Evolutionary conservation across 805 yeast species (phyloP).

Genomic region (Lachancea mirantina): DNA sequence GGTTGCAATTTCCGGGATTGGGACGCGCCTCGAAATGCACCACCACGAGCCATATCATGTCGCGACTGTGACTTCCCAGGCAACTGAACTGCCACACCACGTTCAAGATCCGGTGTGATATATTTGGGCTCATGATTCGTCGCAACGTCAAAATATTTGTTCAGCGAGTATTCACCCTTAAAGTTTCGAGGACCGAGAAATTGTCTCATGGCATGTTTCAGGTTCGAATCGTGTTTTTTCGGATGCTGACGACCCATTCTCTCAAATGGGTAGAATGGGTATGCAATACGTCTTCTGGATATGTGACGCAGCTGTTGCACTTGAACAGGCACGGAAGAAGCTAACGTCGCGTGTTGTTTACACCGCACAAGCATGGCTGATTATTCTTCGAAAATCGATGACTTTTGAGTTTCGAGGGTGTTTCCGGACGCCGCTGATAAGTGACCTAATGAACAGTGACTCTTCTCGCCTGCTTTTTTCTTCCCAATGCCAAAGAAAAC

Average conservation of each 20-base stretch:
- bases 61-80: conserved; percentile 15
- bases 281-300: conserved; percentile 46
- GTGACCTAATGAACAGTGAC: too few species aligned
- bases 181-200: conserved; percentile 80
- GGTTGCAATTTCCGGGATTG: conserved; percentile 48
- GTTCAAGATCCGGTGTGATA: conserved; percentile 48
- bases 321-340: too few species aligned
- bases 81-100: conserved; percentile 28
- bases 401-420: too few species aligned
- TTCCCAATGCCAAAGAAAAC: too few species aligned
- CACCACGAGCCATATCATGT: conserved; percentile 9
- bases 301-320: conserved; percentile 38
- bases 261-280: conserved; percentile 45
- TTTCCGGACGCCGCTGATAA: too few species aligned
- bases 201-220: conserved; percentile 57
- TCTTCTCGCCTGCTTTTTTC: too few species aligned
- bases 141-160: conserved; percentile 66
- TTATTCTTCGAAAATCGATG: too few species aligned
- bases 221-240: conserved; percentile 41
- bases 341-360: too few species aligned
- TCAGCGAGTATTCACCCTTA: conserved; percentile 72
- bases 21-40: conserved; percentile 10
- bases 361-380: too few species aligned
- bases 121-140: conserved; percentile 67
- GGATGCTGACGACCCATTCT: conserved; percentile 36